Evolutionary conservation across 192 early-diverging fungal species (phyloP).

Genomic region (Rhizophagus clarus): DNA sequence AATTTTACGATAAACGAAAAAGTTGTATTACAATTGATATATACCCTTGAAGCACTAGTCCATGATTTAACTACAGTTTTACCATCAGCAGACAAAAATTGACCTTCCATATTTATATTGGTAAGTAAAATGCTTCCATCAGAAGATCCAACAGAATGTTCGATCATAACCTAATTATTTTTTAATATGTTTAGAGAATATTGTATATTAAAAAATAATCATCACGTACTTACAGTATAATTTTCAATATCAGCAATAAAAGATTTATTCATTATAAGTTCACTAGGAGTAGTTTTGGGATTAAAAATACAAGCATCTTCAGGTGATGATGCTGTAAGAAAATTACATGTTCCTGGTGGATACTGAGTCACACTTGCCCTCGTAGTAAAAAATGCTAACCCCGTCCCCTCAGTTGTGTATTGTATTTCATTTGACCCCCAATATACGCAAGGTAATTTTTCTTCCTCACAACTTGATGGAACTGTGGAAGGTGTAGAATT

Average conservation of each 20-base stretch:
- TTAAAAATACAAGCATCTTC: slow-evolving; percentile 31
- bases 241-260: slow-evolving; percentile 45
- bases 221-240: slow-evolving; percentile 29
- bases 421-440: slow-evolving; percentile 31
- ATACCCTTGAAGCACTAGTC: slow-evolving; percentile 31
- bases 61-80: slow-evolving; percentile 34
- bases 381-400: slow-evolving; percentile 42
- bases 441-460: slow-evolving; percentile 1
- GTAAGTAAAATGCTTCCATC: slow-evolving; percentile 39
- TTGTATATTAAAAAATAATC: too few species aligned
- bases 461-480: slow-evolving; percentile 1
- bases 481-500: neutral
- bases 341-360: slow-evolving; percentile 30
- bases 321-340: slow-evolving; percentile 27
- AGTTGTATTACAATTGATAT: neutral
- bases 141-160: slow-evolving; percentile 40
- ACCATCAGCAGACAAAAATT: slow-evolving; percentile 20
- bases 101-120: slow-evolving; percentile 40
- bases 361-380: slow-evolving; percentile 37
- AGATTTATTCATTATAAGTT: slow-evolving; percentile 29
- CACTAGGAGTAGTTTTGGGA: slow-evolving; percentile 14
- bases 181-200: too few species aligned
- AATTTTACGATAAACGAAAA: too few species aligned
- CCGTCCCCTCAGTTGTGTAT: slow-evolving; percentile 22
- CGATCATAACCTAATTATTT: slow-evolving; percentile 38